Evolutionary conservation across 1,139 yeast species (phyloP).

Genomic region (Pichia sp.): DNA sequence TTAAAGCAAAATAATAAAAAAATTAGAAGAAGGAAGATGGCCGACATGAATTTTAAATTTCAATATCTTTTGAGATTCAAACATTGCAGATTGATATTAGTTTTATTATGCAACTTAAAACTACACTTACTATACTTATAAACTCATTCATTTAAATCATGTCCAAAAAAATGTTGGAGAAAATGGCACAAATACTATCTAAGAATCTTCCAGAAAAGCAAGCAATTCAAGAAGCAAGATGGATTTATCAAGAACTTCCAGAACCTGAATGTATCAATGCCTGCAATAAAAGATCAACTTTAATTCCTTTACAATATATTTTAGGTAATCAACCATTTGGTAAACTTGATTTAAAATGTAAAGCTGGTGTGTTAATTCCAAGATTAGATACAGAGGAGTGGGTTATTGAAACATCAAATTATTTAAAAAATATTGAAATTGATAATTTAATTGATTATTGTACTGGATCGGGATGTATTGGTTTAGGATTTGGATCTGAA

Average conservation of each 20-base stretch:
- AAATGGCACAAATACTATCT: slow-evolving; percentile 3
- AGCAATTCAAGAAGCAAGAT: slow-evolving; percentile 41
- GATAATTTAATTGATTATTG: slow-evolving; percentile 60
- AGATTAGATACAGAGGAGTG: slow-evolving; percentile 97
- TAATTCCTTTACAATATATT: slow-evolving; percentile 75
- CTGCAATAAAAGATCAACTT: slow-evolving; percentile 35
- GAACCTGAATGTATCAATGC: slow-evolving; percentile 27
- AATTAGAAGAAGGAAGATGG: neutral
- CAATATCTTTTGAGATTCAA: neutral
- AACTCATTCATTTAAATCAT: neutral
- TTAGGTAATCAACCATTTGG: slow-evolving; percentile 89
- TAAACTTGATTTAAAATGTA: slow-evolving; percentile 50
- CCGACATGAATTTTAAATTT: neutral
- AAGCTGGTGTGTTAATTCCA: slow-evolving; percentile 71
- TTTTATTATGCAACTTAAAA: neutral
- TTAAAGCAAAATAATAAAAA: neutral
- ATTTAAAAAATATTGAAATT: slow-evolving; percentile 19
- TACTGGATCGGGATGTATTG: slow-evolving; percentile 88
- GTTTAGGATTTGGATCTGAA: slow-evolving; percentile 38
- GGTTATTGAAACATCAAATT: slow-evolving; percentile 42
- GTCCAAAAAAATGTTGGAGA: neutral
- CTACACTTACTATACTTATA: too few species aligned
- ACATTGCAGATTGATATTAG: neutral
- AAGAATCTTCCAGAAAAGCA: slow-evolving; percentile 20
- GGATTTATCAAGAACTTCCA: slow-evolving; percentile 42